Conservation (phyloP, 805 yeast species). For the Suhomyces tanzawaensis region DNA sequence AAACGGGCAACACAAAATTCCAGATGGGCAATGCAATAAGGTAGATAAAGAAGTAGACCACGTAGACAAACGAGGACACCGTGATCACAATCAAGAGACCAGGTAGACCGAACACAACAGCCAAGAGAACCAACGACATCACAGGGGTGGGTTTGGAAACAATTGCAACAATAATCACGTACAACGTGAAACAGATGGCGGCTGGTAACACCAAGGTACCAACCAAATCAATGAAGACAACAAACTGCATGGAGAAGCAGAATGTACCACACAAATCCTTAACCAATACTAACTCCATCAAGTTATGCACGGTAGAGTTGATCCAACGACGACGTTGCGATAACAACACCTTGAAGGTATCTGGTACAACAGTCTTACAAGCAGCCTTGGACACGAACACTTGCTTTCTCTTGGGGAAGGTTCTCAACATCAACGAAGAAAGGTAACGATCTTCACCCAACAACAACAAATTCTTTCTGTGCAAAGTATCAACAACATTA, state of each 20-base stretch:
- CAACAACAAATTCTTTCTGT: conserved; percentile 77
- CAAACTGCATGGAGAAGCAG: conserved; percentile 93
- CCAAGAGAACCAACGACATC: conserved; percentile 73
- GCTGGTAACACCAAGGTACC: conserved; percentile 90
- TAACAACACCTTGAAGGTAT: conserved; percentile 68
- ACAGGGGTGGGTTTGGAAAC: conserved; percentile 74
- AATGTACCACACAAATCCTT: conserved; percentile 91
- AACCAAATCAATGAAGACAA: conserved; percentile 75
- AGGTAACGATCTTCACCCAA: conserved; percentile 90
- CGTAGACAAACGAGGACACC: conserved; percentile 67
- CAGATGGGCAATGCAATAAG: conserved; percentile 84
- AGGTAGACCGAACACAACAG: conserved; percentile 79
- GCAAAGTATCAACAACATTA: conserved; percentile 79
- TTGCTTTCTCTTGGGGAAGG: conserved; percentile 88
- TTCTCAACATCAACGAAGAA: conserved; percentile 79
- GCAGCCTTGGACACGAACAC: conserved; percentile 87
- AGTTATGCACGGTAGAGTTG: conserved; percentile 89
- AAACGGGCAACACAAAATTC: conserved; percentile 84
- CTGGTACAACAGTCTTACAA: conserved; percentile 90
- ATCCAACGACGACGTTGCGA: conserved; percentile 98
- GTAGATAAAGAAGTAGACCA: conserved; percentile 78
- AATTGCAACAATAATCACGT: conserved; percentile 71
- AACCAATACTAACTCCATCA: conserved; percentile 81
- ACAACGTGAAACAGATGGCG: conserved; percentile 78
- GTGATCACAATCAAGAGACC: conserved; percentile 79